Conservation (phyloP, 2,329 filamentous ascomycete species). For the Fusarium sp. region DNA sequence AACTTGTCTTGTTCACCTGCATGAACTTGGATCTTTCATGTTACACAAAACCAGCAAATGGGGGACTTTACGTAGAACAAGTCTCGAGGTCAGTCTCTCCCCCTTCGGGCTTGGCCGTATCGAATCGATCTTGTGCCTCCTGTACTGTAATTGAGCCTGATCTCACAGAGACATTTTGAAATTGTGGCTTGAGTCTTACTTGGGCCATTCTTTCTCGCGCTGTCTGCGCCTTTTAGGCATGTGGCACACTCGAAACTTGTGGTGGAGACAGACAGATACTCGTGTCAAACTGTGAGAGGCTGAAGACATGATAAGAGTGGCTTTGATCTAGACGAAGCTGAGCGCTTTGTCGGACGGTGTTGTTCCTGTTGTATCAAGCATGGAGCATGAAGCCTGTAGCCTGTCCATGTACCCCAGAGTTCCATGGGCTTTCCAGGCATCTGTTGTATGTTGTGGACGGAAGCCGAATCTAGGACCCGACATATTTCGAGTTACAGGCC, state of each 20-base stretch:
- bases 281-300: conserved; percentile 52
- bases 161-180: conserved; percentile 12
- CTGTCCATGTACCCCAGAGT: conserved; percentile 18
- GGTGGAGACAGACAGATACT: conserved; percentile 39
- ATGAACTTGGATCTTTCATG: conserved; percentile 23
- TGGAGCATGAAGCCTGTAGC: background rate
- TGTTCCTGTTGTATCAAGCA: conserved; percentile 14
- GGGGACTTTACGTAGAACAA: background rate
- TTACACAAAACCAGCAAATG: conserved; percentile 16
- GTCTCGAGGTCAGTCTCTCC: background rate
- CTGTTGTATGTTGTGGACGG: conserved; percentile 11
- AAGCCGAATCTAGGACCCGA: conserved; percentile 34
- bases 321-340: conserved; percentile 30
- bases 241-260: conserved; percentile 40
- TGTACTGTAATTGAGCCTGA: conserved; percentile 5
- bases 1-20: conserved; percentile 12
- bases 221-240: conserved; percentile 25
- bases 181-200: conserved; percentile 27
- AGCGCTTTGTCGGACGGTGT: conserved; percentile 2
- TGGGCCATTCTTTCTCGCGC: background rate
- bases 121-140: conserved; percentile 12
- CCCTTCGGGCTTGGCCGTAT: conserved; percentile 6
- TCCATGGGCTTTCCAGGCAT: background rate
- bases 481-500: background rate
- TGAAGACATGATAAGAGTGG: conserved; percentile 32